Evolutionary conservation across 352 stramenopile genomes (phyloP), one percentile per base, ranked within the genome.

Genomic region (Pythium vanterpoolii): DNA sequence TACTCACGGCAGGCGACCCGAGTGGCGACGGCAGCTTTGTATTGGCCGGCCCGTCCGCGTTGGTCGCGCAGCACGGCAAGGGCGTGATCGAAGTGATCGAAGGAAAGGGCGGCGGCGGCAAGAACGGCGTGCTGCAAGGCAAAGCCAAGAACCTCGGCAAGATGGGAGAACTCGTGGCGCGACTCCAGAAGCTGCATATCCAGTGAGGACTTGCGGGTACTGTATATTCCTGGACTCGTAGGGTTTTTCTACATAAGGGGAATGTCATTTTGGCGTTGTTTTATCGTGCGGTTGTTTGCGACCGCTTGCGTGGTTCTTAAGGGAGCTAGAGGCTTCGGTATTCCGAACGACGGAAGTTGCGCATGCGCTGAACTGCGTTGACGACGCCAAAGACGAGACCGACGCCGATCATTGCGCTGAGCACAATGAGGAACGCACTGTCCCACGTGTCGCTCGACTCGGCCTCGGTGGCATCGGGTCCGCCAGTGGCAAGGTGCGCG

Each of bases 111-210:
- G 85, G 85, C 7, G 79, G 81, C 31, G 81, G 82, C 44, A 91
- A 89, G 62, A 83, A 83, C 52, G 76, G 81, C 7, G 60, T 90
- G 19, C 75, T 93, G 36, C 86, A 95, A 62, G 86, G 86, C 28
- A 93, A 93, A 65, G 83, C 79, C 10, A 86, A 88, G 59, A 61
- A 57, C 1, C 50, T 93, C 33, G 48, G 57, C 23, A 84, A 87
- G n/a, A 38, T 89, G 4, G 56, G 72, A 28, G 52, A 58, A n/a
- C 56, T 89, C 6, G 56, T 75, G 5, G 71, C 59, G 8, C 75
- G 83, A 56, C 67, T 93, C 10, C 33, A 75, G 30, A 54, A 77
- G 42, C 55, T 87, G 1, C 69, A 71, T 1, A n/a, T 74, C 28
- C 38, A 77, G n/a, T 52, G 68, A 48, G 34, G 3, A 28, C 18